These are phyloP conservation scores for Heliosperma pusillum DNA, from an alignment of 148 eudicot species.

Conservation along the genomic window DNA sequence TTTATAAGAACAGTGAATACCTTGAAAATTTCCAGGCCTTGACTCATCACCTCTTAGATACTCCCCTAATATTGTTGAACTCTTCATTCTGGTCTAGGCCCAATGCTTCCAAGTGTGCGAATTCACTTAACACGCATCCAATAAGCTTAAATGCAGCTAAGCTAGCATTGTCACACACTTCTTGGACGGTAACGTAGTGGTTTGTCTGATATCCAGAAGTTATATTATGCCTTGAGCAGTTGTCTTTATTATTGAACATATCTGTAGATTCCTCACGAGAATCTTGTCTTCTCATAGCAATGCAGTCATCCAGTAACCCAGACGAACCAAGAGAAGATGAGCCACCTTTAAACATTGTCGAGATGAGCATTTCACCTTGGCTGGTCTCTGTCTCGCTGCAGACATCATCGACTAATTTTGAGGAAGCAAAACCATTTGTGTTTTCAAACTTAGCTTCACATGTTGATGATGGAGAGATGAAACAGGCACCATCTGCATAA, in stretches of 20 bases:
- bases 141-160: conserved; percentile 50
- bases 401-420: conserved; percentile 15
- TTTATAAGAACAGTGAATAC: conserved; percentile 26
- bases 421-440: conserved; percentile 12
- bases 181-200: conserved; percentile 58
- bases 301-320: background rate
- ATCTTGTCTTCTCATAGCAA: background rate
- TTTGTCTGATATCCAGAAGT: conserved; percentile 32
- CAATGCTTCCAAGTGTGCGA: conserved; percentile 41
- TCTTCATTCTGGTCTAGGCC: conserved; percentile 30
- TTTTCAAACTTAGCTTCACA: conserved; percentile 4
- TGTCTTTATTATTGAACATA: conserved; percentile 12
- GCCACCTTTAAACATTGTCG: conserved; percentile 9
- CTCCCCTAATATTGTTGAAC: too few relatives aligned
- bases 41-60: conserved; percentile 50
- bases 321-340: background rate
- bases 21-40: conserved; percentile 25
- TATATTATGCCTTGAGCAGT: conserved; percentile 11
- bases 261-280: background rate
- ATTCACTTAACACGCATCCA: conserved; percentile 45
- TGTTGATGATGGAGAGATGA: conserved; percentile 15
- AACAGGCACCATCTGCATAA: conserved; percentile 29
- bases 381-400: conserved; percentile 8
- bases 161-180: conserved; percentile 72
- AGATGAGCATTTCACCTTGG: background rate